These are phyloP conservation scores for Leccinum imitatum DNA, from an alignment of 768 basidiomycete species.

Conservation along the genomic window DNA sequence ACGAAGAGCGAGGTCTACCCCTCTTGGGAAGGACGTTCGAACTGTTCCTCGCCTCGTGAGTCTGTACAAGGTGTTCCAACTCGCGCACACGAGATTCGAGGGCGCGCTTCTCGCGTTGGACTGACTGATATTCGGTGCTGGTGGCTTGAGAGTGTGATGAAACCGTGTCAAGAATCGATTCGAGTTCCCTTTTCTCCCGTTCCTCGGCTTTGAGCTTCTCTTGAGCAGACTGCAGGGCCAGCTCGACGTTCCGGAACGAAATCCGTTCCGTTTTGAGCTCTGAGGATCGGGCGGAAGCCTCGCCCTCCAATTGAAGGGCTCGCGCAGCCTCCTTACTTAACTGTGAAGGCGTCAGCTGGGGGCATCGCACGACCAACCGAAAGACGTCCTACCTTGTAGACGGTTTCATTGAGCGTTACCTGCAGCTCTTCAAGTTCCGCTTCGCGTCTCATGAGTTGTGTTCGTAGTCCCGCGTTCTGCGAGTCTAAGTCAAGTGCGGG, in stretches of 20 bases:
- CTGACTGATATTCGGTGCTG: constrained; percentile 40
- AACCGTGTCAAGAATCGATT: constrained; percentile 53
- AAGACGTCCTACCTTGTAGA: constrained; percentile 34
- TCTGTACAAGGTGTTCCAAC: constrained; percentile 45
- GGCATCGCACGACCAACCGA: neutral
- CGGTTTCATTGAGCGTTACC: constrained; percentile 34
- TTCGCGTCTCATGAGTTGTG: constrained; percentile 37
- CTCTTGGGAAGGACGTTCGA: constrained; percentile 35
- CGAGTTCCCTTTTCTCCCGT: constrained; percentile 51
- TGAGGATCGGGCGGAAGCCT: constrained; percentile 48
- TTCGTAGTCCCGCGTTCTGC: constrained; percentile 34
- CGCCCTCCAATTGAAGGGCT: constrained; percentile 52
- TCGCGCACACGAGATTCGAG: constrained; percentile 61
- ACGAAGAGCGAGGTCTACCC: constrained; percentile 57
- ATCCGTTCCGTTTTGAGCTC: constrained; percentile 58
- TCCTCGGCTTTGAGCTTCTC: constrained; percentile 53
- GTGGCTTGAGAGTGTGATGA: constrained; percentile 53
- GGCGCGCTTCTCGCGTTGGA: constrained; percentile 56
- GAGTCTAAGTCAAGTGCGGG: constrained; percentile 30
- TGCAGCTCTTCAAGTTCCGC: constrained; percentile 37
- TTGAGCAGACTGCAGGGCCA: constrained; percentile 46
- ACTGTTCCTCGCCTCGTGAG: constrained; percentile 33
- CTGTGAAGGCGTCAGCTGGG: constrained; percentile 34
- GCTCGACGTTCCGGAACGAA: constrained; percentile 49
- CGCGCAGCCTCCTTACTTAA: constrained; percentile 57